Base-by-base conservation (phyloP, 345 rosid genomes). In the Triadica sebifera region DNA sequence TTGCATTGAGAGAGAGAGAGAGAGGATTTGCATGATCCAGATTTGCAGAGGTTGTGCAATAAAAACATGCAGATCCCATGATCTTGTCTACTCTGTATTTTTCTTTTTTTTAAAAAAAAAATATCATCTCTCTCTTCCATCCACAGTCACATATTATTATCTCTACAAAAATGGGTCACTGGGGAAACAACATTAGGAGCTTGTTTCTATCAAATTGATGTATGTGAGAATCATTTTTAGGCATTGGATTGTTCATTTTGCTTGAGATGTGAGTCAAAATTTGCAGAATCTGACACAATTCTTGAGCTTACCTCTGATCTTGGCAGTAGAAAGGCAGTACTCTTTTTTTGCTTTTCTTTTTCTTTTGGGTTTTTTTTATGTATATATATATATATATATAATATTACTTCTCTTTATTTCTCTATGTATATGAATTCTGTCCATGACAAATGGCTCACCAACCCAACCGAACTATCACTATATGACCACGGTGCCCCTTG, bases 11-110 rank as follows among this genome's bases (percentile, higher is more conserved):
- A 49, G n/a, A n/a, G n/a, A n/a, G 34, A 22, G 12, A 41, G 46
- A 11, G 64, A 22, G 58, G 73, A 70, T 79, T 77, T 75, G 80
- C 69, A 66, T 61, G 61, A 78, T 75, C 74, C 75, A 22, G 25
- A 58, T 12, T 74, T 68, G 72, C 77, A 51, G 77, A 51, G 51
- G 29, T 29, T 74, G 74, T 75, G 77, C 70, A 73, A 67, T 75
- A 80, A 78, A 79, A 78, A 67, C 84, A 78, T 80, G 75, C 81
- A 79, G 81, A 79, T 82, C 83, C 83, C 70, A 84, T 69, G 78
- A 61, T 75, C 52, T 70, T 72, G 74, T 77, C 72, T 62, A n/a
- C 67, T 58, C 45, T 46, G 19, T 67, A 62, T 51, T 71, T 68
- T 58, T 24, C 61, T 71, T 51, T 53, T n/a, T 50, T 65, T 65